Conservation (phyloP, 768 basidiomycete genomes). For the Macrolepiota dolichaula region DNA sequence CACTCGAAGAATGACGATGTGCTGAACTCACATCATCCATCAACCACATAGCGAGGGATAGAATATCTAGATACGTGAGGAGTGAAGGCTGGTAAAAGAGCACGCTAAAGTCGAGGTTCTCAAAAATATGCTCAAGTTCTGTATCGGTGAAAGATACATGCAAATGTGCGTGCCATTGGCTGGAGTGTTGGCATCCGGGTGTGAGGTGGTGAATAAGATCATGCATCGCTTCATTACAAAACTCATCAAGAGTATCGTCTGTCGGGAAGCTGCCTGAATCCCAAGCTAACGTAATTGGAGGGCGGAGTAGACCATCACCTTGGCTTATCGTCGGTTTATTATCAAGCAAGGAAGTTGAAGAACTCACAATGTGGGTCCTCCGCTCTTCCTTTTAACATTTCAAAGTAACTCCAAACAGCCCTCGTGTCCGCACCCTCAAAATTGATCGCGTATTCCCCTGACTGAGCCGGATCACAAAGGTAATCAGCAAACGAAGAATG, state of each 20-base stretch:
- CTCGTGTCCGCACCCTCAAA: not conserved
- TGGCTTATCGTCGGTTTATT: not conserved
- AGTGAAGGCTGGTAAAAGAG: not conserved
- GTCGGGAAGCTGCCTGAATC: not conserved
- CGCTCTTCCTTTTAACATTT: not conserved
- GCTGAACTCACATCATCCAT: not conserved
- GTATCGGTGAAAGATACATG: not conserved
- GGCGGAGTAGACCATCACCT: not conserved
- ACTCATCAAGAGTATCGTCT: not conserved
- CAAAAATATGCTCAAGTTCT: not conserved
- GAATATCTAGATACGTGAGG: not conserved
- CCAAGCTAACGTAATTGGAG: not conserved
- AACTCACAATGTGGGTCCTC: not conserved
- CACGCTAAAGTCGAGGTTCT: not conserved
- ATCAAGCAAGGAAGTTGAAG: not conserved
- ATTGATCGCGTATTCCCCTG: not conserved
- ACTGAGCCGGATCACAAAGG: not conserved
- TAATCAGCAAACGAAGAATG: constrained; percentile 1
- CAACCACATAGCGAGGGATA: not conserved
- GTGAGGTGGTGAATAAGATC: not conserved
- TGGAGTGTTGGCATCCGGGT: not conserved
- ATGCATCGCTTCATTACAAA: not conserved
- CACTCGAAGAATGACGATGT: not conserved
- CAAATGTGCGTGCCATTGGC: not conserved
- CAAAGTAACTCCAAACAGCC: not conserved